phyloP scores from a whole-genome alignment of 345 rosid species.

The Dipteronia sinensis region DNA sequence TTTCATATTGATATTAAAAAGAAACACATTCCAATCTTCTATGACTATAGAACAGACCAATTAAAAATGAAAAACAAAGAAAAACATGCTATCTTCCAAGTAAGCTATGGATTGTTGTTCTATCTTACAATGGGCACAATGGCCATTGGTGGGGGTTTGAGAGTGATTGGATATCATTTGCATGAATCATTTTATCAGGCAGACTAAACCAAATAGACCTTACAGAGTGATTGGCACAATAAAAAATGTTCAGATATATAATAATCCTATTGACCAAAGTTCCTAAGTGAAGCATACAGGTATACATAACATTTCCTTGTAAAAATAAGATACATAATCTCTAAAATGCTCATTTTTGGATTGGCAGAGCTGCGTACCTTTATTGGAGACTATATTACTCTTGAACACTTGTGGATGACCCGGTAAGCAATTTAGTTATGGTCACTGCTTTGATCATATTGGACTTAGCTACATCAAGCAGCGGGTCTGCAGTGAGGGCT shows the following conservation, averaged over 20 bases:
- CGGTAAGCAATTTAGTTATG: constrained; percentile 42
- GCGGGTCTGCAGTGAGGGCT: constrained; percentile 74
- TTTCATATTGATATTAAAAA: too few relatives aligned
- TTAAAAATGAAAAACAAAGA: background rate
- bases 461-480: constrained; percentile 94
- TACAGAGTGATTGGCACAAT: background rate
- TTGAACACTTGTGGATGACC: constrained; percentile 31
- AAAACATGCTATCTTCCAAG: background rate
- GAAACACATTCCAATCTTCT: too few relatives aligned
- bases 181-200: background rate
- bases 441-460: constrained; percentile 58
- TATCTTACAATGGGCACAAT: background rate
- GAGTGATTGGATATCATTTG: background rate
- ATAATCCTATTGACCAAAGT: background rate
- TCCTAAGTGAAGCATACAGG: background rate
- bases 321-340: background rate
- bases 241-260: background rate
- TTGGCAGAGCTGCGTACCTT: background rate
- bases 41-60: too few relatives aligned
- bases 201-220: background rate
- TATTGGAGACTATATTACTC: constrained; percentile 10
- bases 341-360: background rate
- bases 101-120: background rate
- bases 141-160: background rate
- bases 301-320: background rate